Evolutionary conservation across 495 filamentous ascomycete genomes (phyloP).

Genomic region (Penicillium salamii): DNA sequence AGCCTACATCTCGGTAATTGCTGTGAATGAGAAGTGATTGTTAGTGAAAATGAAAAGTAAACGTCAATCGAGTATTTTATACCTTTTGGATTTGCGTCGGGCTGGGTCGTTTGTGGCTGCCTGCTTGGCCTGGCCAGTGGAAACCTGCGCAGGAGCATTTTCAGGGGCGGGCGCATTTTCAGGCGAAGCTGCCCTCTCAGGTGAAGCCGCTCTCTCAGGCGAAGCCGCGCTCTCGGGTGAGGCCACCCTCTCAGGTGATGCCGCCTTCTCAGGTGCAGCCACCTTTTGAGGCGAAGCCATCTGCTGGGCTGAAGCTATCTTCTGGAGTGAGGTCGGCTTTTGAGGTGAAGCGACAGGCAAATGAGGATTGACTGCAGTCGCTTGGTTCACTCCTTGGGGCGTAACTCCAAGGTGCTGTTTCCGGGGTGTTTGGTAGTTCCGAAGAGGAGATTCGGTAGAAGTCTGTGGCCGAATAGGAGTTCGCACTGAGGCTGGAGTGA

Average conservation of each 20-base stretch:
- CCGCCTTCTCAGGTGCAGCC: too few species aligned
- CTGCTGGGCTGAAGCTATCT: too few species aligned
- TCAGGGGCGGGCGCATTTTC: too few species aligned
- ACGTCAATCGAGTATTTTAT: not conserved
- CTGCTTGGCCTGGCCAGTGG: not conserved
- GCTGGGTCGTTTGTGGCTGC: not conserved
- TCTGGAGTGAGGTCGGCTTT: too few species aligned
- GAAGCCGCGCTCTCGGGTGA: too few species aligned
- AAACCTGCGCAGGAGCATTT: not conserved
- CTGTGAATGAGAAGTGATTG: not conserved
- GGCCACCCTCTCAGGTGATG: too few species aligned
- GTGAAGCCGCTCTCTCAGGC: too few species aligned
- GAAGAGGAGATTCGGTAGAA: not conserved
- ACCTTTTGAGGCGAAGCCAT: too few species aligned
- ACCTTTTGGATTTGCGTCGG: conserved; percentile 5
- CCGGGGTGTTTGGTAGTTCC: not conserved
- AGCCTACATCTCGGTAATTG: not conserved
- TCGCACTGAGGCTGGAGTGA: not conserved
- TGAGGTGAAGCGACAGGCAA: not conserved
- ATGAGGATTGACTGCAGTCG: not conserved
- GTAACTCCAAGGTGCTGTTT: not conserved
- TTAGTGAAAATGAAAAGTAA: not conserved
- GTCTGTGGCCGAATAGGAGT: not conserved
- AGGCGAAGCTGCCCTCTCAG: not conserved
- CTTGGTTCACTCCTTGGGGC: not conserved